phyloP scores from a whole-genome alignment of 768 basidiomycete species.

The Calocera cornea region DNA sequence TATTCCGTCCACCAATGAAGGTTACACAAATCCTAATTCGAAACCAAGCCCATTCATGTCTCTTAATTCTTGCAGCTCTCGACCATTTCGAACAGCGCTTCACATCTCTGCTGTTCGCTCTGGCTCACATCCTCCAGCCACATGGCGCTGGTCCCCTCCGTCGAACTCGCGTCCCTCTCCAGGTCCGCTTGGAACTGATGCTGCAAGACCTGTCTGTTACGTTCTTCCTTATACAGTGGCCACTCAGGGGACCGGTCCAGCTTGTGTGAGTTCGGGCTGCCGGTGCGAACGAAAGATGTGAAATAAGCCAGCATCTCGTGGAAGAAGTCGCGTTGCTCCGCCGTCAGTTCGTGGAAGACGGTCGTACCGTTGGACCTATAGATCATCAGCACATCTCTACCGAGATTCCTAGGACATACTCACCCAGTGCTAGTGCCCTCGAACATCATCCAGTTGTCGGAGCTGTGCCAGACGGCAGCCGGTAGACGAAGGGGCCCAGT shows the following conservation, averaged over 20 bases:
- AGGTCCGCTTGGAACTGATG: background rate
- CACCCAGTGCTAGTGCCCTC: background rate
- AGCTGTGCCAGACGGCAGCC: background rate
- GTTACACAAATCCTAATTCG: background rate
- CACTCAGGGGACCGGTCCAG: constrained; percentile 39
- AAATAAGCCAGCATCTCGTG: constrained; percentile 6
- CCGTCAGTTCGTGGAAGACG: constrained; percentile 51
- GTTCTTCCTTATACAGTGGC: constrained; percentile 17
- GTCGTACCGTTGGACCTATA: constrained; percentile 40
- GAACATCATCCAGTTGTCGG: constrained; percentile 3
- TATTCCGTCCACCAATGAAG: no score
- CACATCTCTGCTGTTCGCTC: background rate
- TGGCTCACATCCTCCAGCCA: background rate
- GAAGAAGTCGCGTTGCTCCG: background rate
- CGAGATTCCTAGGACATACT: background rate
- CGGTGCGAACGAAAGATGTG: constrained; percentile 46
- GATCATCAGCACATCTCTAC: constrained; percentile 9
- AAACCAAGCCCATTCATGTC: no score
- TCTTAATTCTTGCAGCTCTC: background rate
- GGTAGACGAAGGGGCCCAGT: background rate
- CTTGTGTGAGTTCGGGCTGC: constrained; percentile 43
- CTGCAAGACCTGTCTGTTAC: background rate
- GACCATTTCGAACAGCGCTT: background rate
- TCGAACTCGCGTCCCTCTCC: background rate
- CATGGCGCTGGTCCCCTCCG: background rate